Evolutionary conservation across 1,139 yeast genomes (phyloP).

Genomic region (Pneumocystis wakefieldiae): DNA sequence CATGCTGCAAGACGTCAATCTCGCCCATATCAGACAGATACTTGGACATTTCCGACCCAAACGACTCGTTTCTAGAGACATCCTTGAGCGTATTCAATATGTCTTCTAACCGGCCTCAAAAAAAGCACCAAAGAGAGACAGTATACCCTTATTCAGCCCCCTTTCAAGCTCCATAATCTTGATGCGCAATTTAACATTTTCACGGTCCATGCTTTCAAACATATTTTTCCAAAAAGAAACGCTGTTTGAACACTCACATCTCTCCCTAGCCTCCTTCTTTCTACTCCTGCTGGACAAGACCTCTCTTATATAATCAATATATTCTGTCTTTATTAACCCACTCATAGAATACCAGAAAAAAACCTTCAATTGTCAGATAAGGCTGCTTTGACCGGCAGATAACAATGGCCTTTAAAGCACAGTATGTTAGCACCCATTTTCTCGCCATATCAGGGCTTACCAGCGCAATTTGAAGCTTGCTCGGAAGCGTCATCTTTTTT

Average conservation of each 20-base stretch:
- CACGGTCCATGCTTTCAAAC: neutral
- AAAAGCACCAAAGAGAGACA: neutral
- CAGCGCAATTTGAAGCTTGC: neutral
- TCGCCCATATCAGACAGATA: neutral
- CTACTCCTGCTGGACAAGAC: neutral
- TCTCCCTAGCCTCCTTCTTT: neutral
- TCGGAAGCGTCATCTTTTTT: neutral
- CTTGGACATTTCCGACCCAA: neutral
- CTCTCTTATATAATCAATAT: neutral
- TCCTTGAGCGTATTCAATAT: neutral
- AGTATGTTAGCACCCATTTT: neutral
- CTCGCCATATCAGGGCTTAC: neutral
- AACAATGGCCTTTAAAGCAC: neutral
- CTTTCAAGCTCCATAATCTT: neutral
- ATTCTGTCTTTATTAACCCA: neutral
- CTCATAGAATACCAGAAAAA: neutral
- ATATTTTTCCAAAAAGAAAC: neutral
- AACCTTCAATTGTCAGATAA: neutral
- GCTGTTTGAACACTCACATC: neutral
- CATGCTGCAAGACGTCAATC: neutral
- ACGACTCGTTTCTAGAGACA: neutral
- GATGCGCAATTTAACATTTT: neutral
- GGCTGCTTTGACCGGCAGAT: neutral
- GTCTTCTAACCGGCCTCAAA: no score
- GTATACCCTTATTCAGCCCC: neutral